phyloP scores from a whole-genome alignment of 2,329 filamentous ascomycete species.

The Volutella citrinella region DNA sequence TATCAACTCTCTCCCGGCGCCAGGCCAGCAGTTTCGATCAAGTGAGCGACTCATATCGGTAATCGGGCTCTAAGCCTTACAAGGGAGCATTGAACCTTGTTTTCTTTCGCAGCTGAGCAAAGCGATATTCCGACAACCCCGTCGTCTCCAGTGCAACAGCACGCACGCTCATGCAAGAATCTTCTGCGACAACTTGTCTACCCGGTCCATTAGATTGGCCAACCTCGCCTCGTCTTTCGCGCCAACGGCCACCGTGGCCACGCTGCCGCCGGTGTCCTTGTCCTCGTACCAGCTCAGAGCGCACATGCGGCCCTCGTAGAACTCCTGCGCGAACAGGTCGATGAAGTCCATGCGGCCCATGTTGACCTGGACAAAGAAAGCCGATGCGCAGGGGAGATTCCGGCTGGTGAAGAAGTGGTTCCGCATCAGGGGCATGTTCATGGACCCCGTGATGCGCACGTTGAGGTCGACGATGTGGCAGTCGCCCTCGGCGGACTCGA shows the following conservation, averaged over 20 bases:
- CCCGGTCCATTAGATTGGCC: slow-evolving; percentile 17
- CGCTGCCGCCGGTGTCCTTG: slow-evolving; percentile 18
- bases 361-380: slow-evolving; percentile 25
- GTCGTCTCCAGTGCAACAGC: too few relatives aligned
- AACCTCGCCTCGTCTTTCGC: slow-evolving; percentile 22
- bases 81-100: too few relatives aligned
- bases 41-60: too few relatives aligned
- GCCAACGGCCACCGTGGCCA: slow-evolving; percentile 31
- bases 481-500: slow-evolving; percentile 22
- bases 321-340: slow-evolving; percentile 19
- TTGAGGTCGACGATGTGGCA: slow-evolving; percentile 33
- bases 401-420: slow-evolving; percentile 29
- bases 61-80: too few relatives aligned
- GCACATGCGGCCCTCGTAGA: slow-evolving; percentile 26
- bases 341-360: slow-evolving; percentile 24
- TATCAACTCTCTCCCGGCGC: too few relatives aligned
- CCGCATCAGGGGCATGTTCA: slow-evolving; percentile 28
- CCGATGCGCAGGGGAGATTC: slow-evolving; percentile 24
- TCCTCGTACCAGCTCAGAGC: slow-evolving; percentile 33
- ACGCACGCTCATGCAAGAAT: too few relatives aligned
- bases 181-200: too few relatives aligned
- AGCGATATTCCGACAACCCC: too few relatives aligned
- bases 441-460: slow-evolving; percentile 29
- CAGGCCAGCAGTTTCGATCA: too few relatives aligned
- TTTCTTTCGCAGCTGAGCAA: too few relatives aligned